A percentile compares a stretch with the other conserved stretches of the same genome.
These are phyloP conservation scores for Ophiostoma novo-ulmi DNA, from an alignment of 2,329 filamentous ascomycete species.

Conservation along the genomic window DNA sequence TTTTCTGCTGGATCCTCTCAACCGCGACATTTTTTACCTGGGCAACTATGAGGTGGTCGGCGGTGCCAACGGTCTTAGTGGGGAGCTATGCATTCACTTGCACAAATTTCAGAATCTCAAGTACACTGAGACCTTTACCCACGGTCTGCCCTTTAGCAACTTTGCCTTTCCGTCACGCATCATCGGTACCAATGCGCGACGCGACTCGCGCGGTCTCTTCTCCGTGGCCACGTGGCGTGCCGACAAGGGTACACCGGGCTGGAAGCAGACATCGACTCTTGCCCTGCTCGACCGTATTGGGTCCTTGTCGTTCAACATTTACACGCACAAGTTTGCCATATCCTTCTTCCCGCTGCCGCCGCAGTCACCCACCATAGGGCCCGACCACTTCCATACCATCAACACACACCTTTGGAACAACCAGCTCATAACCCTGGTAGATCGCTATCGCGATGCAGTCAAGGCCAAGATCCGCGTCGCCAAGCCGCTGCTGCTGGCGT, in stretches of 20 bases:
- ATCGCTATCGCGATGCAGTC: conserved; percentile 23
- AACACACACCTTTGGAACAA: conserved; percentile 27
- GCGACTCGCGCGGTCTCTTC: conserved; percentile 22
- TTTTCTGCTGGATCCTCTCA: conserved; percentile 23
- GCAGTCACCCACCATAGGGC: conserved; percentile 5
- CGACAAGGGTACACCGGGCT: conserved; percentile 8
- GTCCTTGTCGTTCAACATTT: conserved; percentile 26
- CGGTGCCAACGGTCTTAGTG: conserved; percentile 9
- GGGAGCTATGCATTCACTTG: conserved; percentile 22
- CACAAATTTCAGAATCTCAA: conserved; percentile 22
- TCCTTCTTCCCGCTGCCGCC: conserved; percentile 24
- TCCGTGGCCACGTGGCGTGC: conserved; percentile 24
- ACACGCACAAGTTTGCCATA: conserved; percentile 21
- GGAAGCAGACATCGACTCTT: not conserved
- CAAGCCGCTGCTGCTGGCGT: conserved; percentile 26
- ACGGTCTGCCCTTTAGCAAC: conserved; percentile 19
- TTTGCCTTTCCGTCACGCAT: conserved; percentile 17
- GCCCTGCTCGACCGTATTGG: conserved; percentile 13
- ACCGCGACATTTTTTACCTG: conserved; percentile 23
- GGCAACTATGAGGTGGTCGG: conserved; percentile 22
- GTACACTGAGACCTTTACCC: conserved; percentile 22
- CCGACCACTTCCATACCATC: conserved; percentile 7
- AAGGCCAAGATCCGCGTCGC: conserved; percentile 20
- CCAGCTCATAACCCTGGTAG: conserved; percentile 25
- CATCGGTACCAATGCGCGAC: conserved; percentile 22